Percentiles rank a stretch among this genome's conserved stretches.
phyloP scores from a whole-genome alignment of 495 filamentous ascomycete species.

The Sphaerosporella brunnea region DNA sequence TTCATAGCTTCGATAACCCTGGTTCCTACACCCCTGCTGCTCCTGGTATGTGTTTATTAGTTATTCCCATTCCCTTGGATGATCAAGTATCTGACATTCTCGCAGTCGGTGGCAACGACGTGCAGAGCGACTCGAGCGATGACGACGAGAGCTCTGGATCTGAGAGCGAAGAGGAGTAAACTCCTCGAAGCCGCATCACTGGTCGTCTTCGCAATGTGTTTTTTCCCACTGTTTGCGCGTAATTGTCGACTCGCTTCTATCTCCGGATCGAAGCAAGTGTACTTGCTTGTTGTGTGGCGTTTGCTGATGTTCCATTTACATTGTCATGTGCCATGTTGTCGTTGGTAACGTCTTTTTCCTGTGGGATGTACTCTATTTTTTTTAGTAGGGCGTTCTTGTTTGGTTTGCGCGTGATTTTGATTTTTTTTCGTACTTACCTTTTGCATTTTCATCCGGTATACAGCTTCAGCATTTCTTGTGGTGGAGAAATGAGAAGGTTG shows the following conservation, averaged over 20 bases:
- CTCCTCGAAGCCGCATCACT: background rate
- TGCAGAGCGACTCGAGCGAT: constrained; percentile 22
- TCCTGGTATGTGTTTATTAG: constrained; percentile 12
- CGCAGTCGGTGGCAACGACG: constrained; percentile 5
- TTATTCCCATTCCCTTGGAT: background rate
- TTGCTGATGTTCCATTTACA: background rate
- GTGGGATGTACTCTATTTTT: constrained; percentile 1
- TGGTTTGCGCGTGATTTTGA: no score
- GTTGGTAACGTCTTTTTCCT: background rate
- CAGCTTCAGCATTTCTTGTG: constrained; percentile 2
- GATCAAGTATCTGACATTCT: background rate
- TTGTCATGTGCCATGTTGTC: background rate
- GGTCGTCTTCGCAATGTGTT: constrained; percentile 2
- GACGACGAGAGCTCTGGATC: constrained; percentile 25
- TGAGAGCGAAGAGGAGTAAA: constrained; percentile 25
- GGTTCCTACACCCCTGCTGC: constrained; percentile 10
- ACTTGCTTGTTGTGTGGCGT: background rate
- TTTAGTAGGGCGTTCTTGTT: constrained; percentile 8
- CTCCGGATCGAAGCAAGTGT: background rate
- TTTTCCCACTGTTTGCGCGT: background rate
- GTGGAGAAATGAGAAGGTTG: background rate
- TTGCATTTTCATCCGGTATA: background rate
- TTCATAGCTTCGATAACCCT: constrained; percentile 24
- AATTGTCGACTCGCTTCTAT: no score
- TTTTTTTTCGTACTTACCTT: no score